These are phyloP conservation scores for Cystoderma amianthinum DNA, from an alignment of 768 basidiomycete genomes.

Conservation along the genomic window DNA sequence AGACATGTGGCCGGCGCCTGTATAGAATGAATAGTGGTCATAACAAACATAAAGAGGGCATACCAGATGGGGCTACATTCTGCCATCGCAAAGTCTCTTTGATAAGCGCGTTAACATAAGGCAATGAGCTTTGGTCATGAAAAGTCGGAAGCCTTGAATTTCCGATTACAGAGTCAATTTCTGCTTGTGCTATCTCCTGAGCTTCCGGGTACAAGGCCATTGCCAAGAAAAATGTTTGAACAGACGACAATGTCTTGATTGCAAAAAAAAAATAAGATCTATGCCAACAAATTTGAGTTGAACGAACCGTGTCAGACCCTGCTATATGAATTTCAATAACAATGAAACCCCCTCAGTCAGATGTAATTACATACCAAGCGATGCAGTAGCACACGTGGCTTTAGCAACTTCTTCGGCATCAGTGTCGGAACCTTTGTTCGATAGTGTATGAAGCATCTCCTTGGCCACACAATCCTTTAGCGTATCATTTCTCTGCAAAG, in stretches of 20 bases:
- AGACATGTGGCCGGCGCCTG: conserved; percentile 6
- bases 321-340: conserved; percentile 10
- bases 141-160: conserved; percentile 25
- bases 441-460: conserved; percentile 9
- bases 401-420: conserved; percentile 8
- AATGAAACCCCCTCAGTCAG: not conserved
- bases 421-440: conserved; percentile 6
- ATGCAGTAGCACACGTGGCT: conserved; percentile 12
- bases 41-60: not conserved
- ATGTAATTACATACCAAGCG: conserved; percentile 15
- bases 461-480: conserved; percentile 13
- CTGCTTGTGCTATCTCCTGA: conserved; percentile 28
- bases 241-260: conserved; percentile 18
- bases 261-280: not conserved
- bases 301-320: not conserved
- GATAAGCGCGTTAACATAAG: conserved; percentile 27
- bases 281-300: not conserved
- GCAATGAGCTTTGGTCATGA: conserved; percentile 21
- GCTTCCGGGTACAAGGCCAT: conserved; percentile 29
- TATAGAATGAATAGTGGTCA: conserved; percentile 5
- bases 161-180: conserved; percentile 32
- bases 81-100: conserved; percentile 20
- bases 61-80: conserved; percentile 11
- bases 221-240: conserved; percentile 27
- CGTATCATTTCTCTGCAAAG: conserved; percentile 10